These are phyloP conservation scores for Fraxinus xanthoxyloides DNA, from an alignment of 305 asterid species.

Conservation along the genomic window DNA sequence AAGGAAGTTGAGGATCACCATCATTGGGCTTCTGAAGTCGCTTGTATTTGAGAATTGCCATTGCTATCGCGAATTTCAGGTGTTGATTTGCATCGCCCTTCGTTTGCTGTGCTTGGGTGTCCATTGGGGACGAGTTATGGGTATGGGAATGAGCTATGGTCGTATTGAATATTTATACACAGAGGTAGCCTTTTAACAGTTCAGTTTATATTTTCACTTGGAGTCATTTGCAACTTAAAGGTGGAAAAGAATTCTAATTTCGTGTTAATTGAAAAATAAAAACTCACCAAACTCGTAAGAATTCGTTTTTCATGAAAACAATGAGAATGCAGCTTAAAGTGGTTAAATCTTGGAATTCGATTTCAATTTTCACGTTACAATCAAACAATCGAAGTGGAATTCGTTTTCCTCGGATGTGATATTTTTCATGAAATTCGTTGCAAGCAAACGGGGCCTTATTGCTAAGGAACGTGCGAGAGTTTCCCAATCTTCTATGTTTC, in stretches of 20 bases:
- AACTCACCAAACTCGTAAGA: too few relatives aligned
- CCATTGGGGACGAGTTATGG: constrained; percentile 15
- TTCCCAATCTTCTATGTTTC: neutral
- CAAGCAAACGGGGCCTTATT: neutral
- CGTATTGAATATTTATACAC: neutral
- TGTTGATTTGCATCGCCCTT: constrained; percentile 35
- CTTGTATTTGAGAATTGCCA: constrained; percentile 58
- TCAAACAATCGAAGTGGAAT: too few relatives aligned
- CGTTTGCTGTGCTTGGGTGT: constrained; percentile 20
- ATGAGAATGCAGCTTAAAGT: too few relatives aligned
- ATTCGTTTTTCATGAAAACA: too few relatives aligned
- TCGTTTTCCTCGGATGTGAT: too few relatives aligned
- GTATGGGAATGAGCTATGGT: neutral
- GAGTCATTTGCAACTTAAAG: too few relatives aligned
- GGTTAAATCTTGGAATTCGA: too few relatives aligned
- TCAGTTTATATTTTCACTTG: neutral
- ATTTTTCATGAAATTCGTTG: too few relatives aligned
- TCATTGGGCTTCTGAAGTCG: constrained; percentile 36
- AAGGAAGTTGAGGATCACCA: constrained; percentile 23
- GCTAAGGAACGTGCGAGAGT: neutral
- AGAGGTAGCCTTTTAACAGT: neutral
- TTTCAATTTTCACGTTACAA: too few relatives aligned
- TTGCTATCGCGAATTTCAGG: constrained; percentile 63
- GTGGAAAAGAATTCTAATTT: too few relatives aligned
- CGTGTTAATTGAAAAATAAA: too few relatives aligned